Base-by-base conservation (phyloP, 805 yeast genomes). In the Zygosaccharomyces pseudorouxii region DNA sequence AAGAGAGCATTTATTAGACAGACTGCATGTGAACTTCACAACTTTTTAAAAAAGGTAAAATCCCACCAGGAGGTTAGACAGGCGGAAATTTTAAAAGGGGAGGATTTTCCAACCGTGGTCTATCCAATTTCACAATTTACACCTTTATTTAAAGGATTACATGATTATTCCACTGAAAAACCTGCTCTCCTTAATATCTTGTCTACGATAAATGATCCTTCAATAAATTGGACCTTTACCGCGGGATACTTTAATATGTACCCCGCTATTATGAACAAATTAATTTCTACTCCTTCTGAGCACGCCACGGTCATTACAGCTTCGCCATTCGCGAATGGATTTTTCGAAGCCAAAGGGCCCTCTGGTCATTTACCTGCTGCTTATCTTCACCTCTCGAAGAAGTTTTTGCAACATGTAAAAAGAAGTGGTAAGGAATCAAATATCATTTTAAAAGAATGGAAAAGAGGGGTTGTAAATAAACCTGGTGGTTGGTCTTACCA, bases 231-330 rank as follows among this genome's bases (percentile, higher is more conserved):
- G 95, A 78, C 86, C 55, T 83, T 93, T 58, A 93, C 99, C 0
- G 97, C 98, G 0, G 99, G 99, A 2, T 93, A 93, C 65, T 93
- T 93, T 73, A 93, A 93, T 65, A 84, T 93, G 80, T 78, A 84
- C 35, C 87, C 95, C 0, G 81, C 81, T 35, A 82, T 87, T 45
- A 82, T 80, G 59, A 68, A 70, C 12, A 71, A 75, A 23, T 71
- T 93, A 25, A 63, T 88, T 29, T 68, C 73, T 30, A 76, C 87
- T 0, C 72, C 70, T 10, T 82, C 90, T 1, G 41, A 51, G 2
- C 25, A 51, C 22, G 56, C 60, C 4, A 70, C 74, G 0, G 85
- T 93, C 2, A 84, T 93, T 29, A 89, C 97, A 0, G 98, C 99
- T 0, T 82, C 97, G 0, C 95, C 96, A 1, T 78, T 83, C 55